phyloP scores from a whole-genome alignment of 1,284 basidiomycete species.

The Trichosporon sp. region DNA sequence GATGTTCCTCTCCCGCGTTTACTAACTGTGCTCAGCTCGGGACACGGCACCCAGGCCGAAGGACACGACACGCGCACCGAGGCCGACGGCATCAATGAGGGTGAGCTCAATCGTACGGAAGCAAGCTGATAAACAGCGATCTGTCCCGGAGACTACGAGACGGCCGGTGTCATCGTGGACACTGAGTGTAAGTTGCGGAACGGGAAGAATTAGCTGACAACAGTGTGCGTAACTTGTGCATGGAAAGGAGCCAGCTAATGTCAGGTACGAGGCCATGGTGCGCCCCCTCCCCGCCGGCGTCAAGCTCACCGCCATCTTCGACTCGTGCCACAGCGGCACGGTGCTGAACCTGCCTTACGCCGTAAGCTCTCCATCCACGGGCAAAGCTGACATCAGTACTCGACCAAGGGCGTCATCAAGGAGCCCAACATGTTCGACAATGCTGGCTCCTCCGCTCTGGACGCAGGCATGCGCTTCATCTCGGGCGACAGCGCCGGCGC shows the following conservation, averaged over 20 bases:
- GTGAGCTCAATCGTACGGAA: background rate
- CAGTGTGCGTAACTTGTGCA: slow-evolving; percentile 25
- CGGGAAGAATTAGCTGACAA: background rate
- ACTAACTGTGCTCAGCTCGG: slow-evolving; percentile 52
- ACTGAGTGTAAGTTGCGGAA: slow-evolving; percentile 46
- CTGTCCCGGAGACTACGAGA: slow-evolving; percentile 79
- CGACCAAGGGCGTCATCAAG: slow-evolving; percentile 90
- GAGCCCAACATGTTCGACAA: slow-evolving; percentile 81
- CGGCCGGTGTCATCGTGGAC: slow-evolving; percentile 75
- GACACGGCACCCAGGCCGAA: slow-evolving; percentile 78
- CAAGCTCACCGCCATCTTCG: slow-evolving; percentile 84
- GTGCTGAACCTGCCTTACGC: slow-evolving; percentile 60
- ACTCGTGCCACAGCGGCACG: slow-evolving; percentile 59
- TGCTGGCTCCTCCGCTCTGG: slow-evolving; percentile 73
- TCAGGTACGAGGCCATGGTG: slow-evolving; percentile 62
- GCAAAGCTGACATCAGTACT: slow-evolving; percentile 61
- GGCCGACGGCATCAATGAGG: slow-evolving; percentile 57
- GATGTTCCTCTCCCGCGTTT: no score
- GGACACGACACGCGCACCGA: slow-evolving; percentile 64
- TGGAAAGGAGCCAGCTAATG: slow-evolving; percentile 19
- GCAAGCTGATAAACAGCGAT: slow-evolving; percentile 59
- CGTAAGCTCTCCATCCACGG: slow-evolving; percentile 28
- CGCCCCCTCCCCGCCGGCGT: slow-evolving; percentile 76
- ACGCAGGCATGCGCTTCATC: slow-evolving; percentile 49
- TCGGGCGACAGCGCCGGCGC: slow-evolving; percentile 74